A percentile compares a stretch with the other conserved stretches of the same genome.
Conservation (phyloP, 106 monocot species). For the Vanilla planifolia region DNA sequence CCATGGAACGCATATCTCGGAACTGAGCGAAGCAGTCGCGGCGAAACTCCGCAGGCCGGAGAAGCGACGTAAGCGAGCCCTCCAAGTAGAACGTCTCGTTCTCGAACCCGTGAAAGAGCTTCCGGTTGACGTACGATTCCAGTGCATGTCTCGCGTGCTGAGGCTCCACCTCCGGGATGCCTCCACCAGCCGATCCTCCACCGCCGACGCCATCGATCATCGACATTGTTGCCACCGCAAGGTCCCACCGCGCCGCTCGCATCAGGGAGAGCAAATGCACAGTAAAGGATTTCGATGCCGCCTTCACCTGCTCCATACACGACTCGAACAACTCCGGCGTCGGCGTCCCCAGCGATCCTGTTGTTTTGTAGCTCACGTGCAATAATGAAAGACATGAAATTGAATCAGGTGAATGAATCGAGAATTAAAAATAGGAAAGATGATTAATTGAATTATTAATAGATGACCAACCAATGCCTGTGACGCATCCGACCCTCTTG, state of each 20-base stretch:
- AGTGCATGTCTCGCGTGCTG: conserved; percentile 57
- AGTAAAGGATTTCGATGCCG: conserved; percentile 57
- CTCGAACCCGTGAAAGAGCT: conserved; percentile 83
- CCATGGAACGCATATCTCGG: conserved; percentile 82
- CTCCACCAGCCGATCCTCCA: neutral
- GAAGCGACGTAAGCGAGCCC: conserved; percentile 75
- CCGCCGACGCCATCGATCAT: conserved; percentile 25
- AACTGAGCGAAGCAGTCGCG: conserved; percentile 71
- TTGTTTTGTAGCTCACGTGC: neutral
- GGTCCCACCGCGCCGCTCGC: conserved; percentile 71
- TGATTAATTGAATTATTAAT: neutral
- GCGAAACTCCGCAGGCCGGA: conserved; percentile 61
- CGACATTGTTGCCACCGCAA: conserved; percentile 52
- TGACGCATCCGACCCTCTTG: conserved; percentile 30
- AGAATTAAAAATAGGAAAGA: neutral
- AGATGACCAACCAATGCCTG: conserved; percentile 13
- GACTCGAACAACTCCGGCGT: conserved; percentile 66
- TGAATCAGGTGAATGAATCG: neutral
- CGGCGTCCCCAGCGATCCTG: conserved; percentile 24
- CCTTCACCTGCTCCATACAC: conserved; percentile 56
- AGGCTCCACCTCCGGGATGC: conserved; percentile 8
- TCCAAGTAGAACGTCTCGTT: conserved; percentile 98
- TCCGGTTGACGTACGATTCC: conserved; percentile 68
- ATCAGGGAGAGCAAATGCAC: conserved; percentile 72
- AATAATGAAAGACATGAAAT: neutral